Conservation (phyloP, 1,284 basidiomycete species). For the Puccinia triticina region DNA sequence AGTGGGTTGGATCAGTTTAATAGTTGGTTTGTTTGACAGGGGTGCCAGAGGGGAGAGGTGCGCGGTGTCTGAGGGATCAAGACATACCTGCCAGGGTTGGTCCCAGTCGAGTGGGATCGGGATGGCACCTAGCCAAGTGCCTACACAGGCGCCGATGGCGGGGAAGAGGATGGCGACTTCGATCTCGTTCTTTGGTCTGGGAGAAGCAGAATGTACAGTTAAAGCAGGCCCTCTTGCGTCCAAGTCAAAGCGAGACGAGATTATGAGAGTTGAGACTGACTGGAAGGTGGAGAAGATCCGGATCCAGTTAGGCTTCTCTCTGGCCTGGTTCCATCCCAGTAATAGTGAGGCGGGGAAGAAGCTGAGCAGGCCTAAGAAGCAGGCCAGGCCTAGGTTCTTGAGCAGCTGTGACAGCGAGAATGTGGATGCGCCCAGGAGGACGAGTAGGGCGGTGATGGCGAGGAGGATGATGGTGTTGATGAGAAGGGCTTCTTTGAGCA, state of each 20-base stretch:
- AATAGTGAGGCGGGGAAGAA: conserved; percentile 72
- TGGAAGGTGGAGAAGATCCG: conserved; percentile 76
- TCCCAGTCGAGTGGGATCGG: conserved; percentile 92
- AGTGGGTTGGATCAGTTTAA: not conserved
- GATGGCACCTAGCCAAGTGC: conserved; percentile 76
- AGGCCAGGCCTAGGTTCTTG: conserved; percentile 23
- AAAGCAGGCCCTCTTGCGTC: no score
- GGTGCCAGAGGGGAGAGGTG: not conserved
- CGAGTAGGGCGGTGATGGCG: conserved; percentile 65
- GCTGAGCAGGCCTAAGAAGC: not conserved
- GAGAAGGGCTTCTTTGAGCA: conserved; percentile 64
- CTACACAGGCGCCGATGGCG: conserved; percentile 70
- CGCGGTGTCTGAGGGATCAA: not conserved
- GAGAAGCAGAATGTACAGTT: not conserved
- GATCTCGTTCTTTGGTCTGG: conserved; percentile 68
- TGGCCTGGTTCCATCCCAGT: conserved; percentile 65
- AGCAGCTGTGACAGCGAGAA: conserved; percentile 63
- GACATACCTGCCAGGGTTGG: conserved; percentile 84
- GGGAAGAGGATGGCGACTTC: conserved; percentile 82
- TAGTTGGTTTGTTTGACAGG: not conserved
- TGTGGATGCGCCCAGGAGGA: conserved; percentile 74
- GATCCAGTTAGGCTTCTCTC: conserved; percentile 65
- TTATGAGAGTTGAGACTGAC: conserved; percentile 65
- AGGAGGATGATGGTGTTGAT: conserved; percentile 67
- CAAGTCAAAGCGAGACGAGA: not conserved